Evolutionary conservation across 2,329 filamentous ascomycete species (phyloP), one percentile per base, ranked within the genome.

Genomic region (Stenocarpella maydis): DNA sequence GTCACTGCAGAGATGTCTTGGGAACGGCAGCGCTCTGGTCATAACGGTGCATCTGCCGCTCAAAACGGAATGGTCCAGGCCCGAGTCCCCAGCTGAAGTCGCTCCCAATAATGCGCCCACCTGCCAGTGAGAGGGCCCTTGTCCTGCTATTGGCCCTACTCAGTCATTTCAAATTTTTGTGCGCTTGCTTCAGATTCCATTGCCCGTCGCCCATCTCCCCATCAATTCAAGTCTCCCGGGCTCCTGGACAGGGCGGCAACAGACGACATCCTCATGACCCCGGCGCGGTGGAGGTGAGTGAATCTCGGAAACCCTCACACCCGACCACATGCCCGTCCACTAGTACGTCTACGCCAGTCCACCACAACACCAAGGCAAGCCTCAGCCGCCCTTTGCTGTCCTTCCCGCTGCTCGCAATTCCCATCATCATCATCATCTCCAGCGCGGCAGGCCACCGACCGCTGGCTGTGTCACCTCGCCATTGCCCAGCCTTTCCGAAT

Each of bases 41-140:
- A 45, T 61, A 61, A 61, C 58, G 58, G 58, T 61, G 64, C 64
- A 58, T 19, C 21, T 47, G 53, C 47, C 21, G 60, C 69, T 50
- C 60, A 53, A 69, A 71, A 65, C 37, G 69, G 69, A 45, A 71
- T 54, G 68, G 69, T 61, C 68, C 52, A 54, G 39, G 53, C 50
- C 66, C 24, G 60, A 65, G 60, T 43, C 26, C 17, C 37, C 60
- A 71, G 69, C 69, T 71, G 69, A 71, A 65, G 58, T 60, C 43
- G 26, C 34, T 43, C 49, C 15, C 41, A 61, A 54, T 54, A 41
- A 61, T 61, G 58, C 58, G 58, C 15, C 41, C 12, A 24, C 26
- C 12, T 47, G 41, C 58, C 58, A 47, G 47, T 45, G 39, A 45
- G 39, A 21, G 39, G 17, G 49, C 26, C 43, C 54, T 53, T 54